phyloP scores from a whole-genome alignment of 768 basidiomycete genomes.

The Boletellus ananiceps region DNA sequence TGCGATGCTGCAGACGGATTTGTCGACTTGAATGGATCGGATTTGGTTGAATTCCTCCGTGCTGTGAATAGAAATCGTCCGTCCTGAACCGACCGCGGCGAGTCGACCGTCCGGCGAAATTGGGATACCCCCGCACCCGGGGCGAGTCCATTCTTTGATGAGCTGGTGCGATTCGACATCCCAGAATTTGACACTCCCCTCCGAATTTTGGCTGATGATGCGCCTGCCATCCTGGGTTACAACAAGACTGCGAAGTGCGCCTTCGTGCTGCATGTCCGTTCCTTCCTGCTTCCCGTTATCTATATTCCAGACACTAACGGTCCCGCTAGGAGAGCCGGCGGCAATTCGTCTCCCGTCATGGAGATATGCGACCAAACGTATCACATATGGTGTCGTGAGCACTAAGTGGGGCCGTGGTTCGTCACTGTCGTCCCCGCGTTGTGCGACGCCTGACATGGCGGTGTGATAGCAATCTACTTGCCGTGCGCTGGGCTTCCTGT shows the following conservation, averaged over 20 bases:
- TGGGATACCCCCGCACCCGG: fast-evolving
- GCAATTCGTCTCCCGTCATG: neutral
- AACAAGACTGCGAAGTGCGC: neutral
- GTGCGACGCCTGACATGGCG: neutral
- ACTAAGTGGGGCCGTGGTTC: neutral
- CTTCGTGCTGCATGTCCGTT: neutral
- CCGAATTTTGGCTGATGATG: neutral
- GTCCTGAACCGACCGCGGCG: neutral
- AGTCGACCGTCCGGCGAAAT: slow-evolving; percentile 5
- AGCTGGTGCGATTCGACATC: neutral
- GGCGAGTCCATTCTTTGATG: neutral
- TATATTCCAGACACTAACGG: neutral
- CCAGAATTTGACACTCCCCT: neutral
- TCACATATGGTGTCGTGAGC: neutral
- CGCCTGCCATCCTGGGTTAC: slow-evolving; percentile 1
- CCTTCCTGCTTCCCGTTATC: neutral
- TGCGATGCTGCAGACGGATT: neutral
- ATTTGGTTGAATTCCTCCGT: neutral
- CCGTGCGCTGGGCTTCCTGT: too few species aligned
- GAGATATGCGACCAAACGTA: neutral
- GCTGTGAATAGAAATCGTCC: neutral
- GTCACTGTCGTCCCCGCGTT: neutral
- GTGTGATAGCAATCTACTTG: neutral
- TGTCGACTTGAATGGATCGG: neutral
- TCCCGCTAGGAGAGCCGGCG: neutral